A percentile compares a stretch with the other conserved stretches of the same genome.
These are phyloP conservation scores for Penicillium dipodomyicola DNA, from an alignment of 495 filamentous ascomycete genomes.

Conservation along the genomic window DNA sequence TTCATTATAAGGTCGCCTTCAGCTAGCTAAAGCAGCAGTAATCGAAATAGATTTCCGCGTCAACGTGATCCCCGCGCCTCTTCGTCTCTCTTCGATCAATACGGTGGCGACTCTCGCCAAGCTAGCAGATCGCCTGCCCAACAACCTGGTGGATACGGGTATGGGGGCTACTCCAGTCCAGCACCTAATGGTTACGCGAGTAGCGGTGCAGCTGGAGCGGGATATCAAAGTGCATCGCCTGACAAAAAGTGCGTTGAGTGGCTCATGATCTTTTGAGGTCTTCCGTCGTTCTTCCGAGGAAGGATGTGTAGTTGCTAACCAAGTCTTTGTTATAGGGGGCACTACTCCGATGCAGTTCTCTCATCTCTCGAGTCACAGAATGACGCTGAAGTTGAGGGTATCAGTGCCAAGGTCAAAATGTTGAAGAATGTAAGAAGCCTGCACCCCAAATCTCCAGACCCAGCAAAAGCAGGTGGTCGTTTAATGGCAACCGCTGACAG, in stretches of 20 bases:
- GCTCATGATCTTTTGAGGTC: neutral
- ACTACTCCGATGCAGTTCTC: constrained; percentile 90
- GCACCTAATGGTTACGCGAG: constrained; percentile 38
- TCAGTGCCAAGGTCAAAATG: constrained; percentile 85
- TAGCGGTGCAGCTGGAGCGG: constrained; percentile 29
- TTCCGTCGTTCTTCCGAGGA: neutral
- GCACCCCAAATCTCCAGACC: neutral
- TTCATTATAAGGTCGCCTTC: neutral
- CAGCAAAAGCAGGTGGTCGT: neutral
- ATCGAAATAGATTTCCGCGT: constrained; percentile 52
- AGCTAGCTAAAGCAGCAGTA: neutral
- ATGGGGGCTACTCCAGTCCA: constrained; percentile 61
- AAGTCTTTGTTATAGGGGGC: constrained; percentile 57
- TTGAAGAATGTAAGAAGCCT: constrained; percentile 76
- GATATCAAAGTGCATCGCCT: constrained; percentile 71
- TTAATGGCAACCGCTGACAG: constrained; percentile 8
- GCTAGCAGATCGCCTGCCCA: constrained; percentile 53
- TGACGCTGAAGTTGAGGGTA: constrained; percentile 84
- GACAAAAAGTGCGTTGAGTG: constrained; percentile 63
- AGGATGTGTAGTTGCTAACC: neutral
- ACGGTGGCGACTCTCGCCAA: constrained; percentile 60
- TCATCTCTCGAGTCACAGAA: constrained; percentile 95
- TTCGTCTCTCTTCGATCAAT: constrained; percentile 82
- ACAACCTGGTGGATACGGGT: constrained; percentile 45
- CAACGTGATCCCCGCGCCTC: constrained; percentile 82